Evolutionary conservation across 352 stramenopile genomes (phyloP).

Genomic region (Lagenidium giganteum): DNA sequence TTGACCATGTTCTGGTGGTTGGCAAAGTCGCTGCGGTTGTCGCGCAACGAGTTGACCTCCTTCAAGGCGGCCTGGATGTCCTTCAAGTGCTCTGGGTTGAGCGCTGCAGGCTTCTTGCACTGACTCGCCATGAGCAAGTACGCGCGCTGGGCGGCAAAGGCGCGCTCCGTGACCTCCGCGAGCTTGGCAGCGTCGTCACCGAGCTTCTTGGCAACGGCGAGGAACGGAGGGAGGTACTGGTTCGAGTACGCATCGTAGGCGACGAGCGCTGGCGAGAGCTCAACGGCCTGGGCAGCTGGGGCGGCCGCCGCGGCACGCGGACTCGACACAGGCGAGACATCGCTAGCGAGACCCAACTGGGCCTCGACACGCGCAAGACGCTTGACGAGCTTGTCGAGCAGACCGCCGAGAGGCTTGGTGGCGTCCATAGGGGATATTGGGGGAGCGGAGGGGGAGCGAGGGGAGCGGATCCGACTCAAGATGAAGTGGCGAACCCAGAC

Average conservation of each 20-base stretch:
- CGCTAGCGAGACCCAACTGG: conserved; percentile 37
- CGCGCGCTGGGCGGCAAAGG: conserved; percentile 85
- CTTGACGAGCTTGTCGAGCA: conserved; percentile 58
- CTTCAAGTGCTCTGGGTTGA: conserved; percentile 66
- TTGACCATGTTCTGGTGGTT: conserved; percentile 89
- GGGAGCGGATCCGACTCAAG: conserved; percentile 3
- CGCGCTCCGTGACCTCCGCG: conserved; percentile 79
- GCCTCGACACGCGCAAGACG: conserved; percentile 62
- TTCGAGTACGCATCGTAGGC: conserved; percentile 91
- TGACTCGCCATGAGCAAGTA: conserved; percentile 91
- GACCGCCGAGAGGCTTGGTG: conserved; percentile 48
- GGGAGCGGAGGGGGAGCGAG: not conserved
- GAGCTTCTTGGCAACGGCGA: conserved; percentile 68
- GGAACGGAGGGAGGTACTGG: conserved; percentile 79
- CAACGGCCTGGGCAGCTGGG: conserved; percentile 10
- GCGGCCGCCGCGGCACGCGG: conserved; percentile 7
- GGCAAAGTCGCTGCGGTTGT: conserved; percentile 79
- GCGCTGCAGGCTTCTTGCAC: conserved; percentile 90
- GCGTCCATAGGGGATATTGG: conserved; percentile 18
- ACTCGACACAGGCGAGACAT: conserved; percentile 15
- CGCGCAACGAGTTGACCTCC: conserved; percentile 71
- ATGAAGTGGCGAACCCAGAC: too few relatives aligned
- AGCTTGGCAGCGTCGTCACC: conserved; percentile 79
- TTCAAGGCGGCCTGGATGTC: conserved; percentile 74
- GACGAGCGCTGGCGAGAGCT: conserved; percentile 64